phyloP scores from a whole-genome alignment of 192 early-diverging fungal genomes.

The Lobosporangium transversale region DNA sequence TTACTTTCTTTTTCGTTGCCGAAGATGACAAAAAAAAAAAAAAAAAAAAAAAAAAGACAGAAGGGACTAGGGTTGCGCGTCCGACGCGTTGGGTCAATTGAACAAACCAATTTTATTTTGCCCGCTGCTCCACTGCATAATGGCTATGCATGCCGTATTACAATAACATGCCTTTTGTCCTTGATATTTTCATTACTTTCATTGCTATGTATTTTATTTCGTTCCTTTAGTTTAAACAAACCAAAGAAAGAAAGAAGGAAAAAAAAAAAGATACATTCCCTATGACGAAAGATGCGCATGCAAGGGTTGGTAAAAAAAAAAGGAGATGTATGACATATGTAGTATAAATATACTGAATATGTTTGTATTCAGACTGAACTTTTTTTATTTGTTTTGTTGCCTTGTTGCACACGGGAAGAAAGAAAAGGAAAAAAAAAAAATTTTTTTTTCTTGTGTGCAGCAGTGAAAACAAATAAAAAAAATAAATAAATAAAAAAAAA shows the following conservation, averaged over 20 bases:
- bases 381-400: background rate
- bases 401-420: background rate
- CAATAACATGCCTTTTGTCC: too few species aligned
- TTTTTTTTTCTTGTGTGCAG: too few species aligned
- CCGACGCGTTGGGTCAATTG: too few species aligned
- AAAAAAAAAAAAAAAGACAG: constrained; percentile 3
- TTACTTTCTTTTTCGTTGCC: background rate
- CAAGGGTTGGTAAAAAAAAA: background rate
- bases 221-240: too few species aligned
- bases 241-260: background rate
- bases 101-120: too few species aligned
- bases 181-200: too few species aligned
- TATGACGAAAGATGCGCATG: constrained; percentile 10
- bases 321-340: too few species aligned
- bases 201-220: too few species aligned
- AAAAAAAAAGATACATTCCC: background rate
- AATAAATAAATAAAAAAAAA: too few species aligned
- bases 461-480: too few species aligned
- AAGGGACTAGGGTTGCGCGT: background rate
- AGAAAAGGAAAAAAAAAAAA: background rate
- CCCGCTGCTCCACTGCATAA: too few species aligned
- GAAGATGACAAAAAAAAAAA: background rate
- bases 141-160: too few species aligned
- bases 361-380: background rate
- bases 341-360: background rate